Percentiles rank a stretch among this genome's conserved stretches.
These are phyloP conservation scores for Xylariales sp. DNA, from an alignment of 2,329 filamentous ascomycete species.

Conservation along the genomic window DNA sequence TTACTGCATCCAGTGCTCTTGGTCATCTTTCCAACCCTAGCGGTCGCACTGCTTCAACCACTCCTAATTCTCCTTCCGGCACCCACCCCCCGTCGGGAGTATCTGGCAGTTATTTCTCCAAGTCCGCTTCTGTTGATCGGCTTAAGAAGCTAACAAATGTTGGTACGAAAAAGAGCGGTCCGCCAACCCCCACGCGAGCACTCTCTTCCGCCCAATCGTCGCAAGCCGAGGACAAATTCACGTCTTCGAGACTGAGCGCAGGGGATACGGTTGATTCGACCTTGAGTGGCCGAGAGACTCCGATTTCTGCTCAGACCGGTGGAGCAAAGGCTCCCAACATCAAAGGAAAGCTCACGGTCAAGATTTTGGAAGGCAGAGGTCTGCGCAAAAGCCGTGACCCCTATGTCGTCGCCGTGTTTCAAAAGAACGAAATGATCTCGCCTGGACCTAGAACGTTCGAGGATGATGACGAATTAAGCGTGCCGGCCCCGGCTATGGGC, in stretches of 20 bases:
- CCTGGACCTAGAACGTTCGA: conserved; percentile 66
- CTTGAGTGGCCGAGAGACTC: conserved; percentile 50
- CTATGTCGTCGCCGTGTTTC: conserved; percentile 94
- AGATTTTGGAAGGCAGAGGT: conserved; percentile 79
- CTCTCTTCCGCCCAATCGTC: conserved; percentile 62
- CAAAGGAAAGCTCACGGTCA: conserved; percentile 85
- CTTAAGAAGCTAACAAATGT: conserved; percentile 87
- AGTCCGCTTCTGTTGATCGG: conserved; percentile 62
- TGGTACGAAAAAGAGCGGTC: conserved; percentile 80
- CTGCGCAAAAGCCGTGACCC: conserved; percentile 80
- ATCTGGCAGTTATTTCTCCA: conserved; percentile 33
- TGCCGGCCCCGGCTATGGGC: conserved; percentile 45
- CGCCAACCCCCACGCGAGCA: conserved; percentile 83
- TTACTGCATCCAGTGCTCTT: conserved; percentile 59
- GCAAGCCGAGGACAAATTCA: conserved; percentile 37
- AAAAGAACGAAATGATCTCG: conserved; percentile 94
- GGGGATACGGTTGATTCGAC: conserved; percentile 34
- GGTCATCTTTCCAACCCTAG: conserved; percentile 67
- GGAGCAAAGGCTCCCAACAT: conserved; percentile 64
- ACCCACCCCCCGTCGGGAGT: conserved; percentile 31
- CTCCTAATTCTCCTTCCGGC: conserved; percentile 47
- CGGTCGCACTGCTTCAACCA: conserved; percentile 46
- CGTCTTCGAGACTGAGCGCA: conserved; percentile 23
- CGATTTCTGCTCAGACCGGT: conserved; percentile 34
- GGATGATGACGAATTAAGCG: conserved; percentile 54